Evolutionary conservation across 176 grass and related monocot species (phyloP).

Genomic region (Puccinellia tenuiflora): DNA sequence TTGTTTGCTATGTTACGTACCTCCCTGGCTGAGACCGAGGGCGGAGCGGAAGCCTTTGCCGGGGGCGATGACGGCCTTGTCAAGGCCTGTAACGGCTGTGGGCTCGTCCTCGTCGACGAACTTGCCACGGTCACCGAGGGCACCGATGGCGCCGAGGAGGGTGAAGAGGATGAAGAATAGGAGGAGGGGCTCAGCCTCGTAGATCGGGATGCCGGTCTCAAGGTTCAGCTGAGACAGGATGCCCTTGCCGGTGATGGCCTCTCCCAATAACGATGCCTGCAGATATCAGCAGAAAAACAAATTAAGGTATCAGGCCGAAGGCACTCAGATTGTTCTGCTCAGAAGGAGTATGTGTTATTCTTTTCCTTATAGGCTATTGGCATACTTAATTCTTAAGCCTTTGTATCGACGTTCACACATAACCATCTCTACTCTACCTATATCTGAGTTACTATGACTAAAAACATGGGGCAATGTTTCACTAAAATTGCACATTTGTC

Average conservation of each 20-base stretch:
- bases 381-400: neutral
- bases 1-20: neutral
- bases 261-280: slow-evolving; percentile 91
- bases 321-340: neutral
- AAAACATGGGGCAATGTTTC: neutral
- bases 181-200: slow-evolving; percentile 96
- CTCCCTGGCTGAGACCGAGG: slow-evolving; percentile 83
- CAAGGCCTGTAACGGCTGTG: slow-evolving; percentile 67
- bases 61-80: slow-evolving; percentile 76
- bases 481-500: neutral
- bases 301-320: neutral
- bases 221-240: slow-evolving; percentile 90
- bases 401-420: neutral
- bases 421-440: neutral
- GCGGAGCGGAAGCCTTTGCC: slow-evolving; percentile 80
- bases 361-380: too few species aligned
- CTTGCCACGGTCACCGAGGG: slow-evolving; percentile 78
- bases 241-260: slow-evolving; percentile 96
- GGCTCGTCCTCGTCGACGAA: slow-evolving; percentile 74
- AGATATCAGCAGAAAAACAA: neutral
- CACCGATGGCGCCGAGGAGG: slow-evolving; percentile 93
- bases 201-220: slow-evolving; percentile 97
- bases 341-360: too few species aligned
- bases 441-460: neutral
- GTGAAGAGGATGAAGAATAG: slow-evolving; percentile 99